Evolutionary conservation across 1,139 yeast genomes (phyloP).

Genomic region (Geotrichum europaeum): DNA sequence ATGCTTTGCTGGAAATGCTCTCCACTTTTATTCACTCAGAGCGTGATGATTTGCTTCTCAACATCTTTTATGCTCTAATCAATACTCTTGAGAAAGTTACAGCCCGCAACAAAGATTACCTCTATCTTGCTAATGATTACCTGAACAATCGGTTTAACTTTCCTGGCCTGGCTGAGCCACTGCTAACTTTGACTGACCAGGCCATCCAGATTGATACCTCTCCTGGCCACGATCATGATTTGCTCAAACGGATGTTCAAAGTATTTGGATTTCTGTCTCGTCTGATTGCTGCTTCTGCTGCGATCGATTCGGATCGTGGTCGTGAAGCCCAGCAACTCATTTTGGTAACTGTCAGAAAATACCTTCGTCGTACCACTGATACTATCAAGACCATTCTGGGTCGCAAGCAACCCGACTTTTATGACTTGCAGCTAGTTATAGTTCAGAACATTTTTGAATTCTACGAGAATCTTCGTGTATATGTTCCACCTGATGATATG

Average conservation of each 20-base stretch:
- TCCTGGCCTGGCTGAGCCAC: conserved; percentile 25
- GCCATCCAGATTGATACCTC: conserved; percentile 20
- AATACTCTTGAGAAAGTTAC: conserved; percentile 29
- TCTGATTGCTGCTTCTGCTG: conserved; percentile 28
- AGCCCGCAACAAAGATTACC: conserved; percentile 23
- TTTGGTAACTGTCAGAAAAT: conserved; percentile 19
- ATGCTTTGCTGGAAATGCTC: conserved; percentile 36
- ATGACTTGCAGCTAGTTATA: conserved; percentile 24
- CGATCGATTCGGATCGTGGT: conserved; percentile 26
- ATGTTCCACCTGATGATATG: conserved; percentile 26
- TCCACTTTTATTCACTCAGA: conserved; percentile 23
- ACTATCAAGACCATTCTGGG: conserved; percentile 21
- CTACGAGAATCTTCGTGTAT: conserved; percentile 22
- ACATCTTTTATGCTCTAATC: conserved; percentile 27
- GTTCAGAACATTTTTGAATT: conserved; percentile 23
- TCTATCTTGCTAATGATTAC: conserved; percentile 27
- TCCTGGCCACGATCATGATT: conserved; percentile 20
- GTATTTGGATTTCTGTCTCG: conserved; percentile 27
- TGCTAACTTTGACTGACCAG: conserved; percentile 22
- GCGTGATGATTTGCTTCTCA: conserved; percentile 23
- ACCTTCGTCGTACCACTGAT: conserved; percentile 23
- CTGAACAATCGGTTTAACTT: conserved; percentile 25
- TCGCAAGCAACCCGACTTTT: conserved; percentile 20
- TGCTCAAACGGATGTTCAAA: conserved; percentile 23
- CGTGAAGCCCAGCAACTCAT: conserved; percentile 21